Conservation (phyloP, 768 basidiomycete genomes). For the Suillus variegatus region DNA sequence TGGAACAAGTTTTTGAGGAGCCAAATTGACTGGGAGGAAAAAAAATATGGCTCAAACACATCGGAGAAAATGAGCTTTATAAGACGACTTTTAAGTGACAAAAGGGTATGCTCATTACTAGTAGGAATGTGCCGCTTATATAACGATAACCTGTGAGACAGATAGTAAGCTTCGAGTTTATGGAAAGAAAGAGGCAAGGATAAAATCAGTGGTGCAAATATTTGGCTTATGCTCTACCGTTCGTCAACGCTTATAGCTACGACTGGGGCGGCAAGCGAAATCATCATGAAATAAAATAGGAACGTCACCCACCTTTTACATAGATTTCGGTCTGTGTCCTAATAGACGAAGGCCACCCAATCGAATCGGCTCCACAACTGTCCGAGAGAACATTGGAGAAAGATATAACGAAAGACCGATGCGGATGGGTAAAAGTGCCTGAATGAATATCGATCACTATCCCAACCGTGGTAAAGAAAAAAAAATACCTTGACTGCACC, state of each 20-base stretch:
- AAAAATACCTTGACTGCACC: constrained; percentile 68
- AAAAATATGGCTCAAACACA: background rate
- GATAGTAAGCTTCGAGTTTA: background rate
- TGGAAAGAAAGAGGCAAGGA: background rate
- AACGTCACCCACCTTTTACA: constrained; percentile 30
- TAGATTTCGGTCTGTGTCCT: background rate
- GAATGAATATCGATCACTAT: background rate
- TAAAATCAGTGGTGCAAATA: constrained; percentile 60
- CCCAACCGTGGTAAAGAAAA: background rate
- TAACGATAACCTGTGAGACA: background rate
- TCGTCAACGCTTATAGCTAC: constrained; percentile 65
- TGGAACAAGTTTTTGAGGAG: constrained; percentile 15
- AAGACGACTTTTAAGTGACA: background rate
- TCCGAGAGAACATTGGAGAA: constrained; percentile 70
- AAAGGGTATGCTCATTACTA: background rate
- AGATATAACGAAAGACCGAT: constrained; percentile 73
- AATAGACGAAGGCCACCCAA: constrained; percentile 17
- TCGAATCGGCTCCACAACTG: constrained; percentile 62
- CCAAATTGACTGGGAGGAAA: constrained; percentile 32
- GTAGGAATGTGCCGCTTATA: background rate
- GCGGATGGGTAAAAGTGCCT: constrained; percentile 67
- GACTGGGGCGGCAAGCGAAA: constrained; percentile 77
- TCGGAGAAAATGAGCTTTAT: background rate
- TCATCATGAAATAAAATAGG: constrained; percentile 45
- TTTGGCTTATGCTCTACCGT: constrained; percentile 70